These are phyloP conservation scores for Oryza nivara DNA, from an alignment of 176 grass and related monocot genomes.

Conservation along the genomic window DNA sequence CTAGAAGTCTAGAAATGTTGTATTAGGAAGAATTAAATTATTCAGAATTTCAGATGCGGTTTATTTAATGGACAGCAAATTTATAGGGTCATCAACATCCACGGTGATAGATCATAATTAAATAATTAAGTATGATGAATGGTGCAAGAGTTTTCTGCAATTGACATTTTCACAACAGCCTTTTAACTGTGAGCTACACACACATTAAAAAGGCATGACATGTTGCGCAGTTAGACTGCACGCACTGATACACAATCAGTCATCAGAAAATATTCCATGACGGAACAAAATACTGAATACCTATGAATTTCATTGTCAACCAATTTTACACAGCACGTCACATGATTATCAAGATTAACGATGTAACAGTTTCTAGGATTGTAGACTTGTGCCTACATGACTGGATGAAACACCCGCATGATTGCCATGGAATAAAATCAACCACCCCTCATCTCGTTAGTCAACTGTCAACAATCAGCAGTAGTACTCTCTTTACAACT, in stretches of 20 bases:
- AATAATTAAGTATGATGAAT: neutral
- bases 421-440: neutral
- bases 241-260: constrained; percentile 9
- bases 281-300: neutral
- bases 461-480: neutral
- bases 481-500: too few species aligned
- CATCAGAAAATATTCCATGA: neutral
- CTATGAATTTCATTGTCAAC: neutral
- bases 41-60: neutral
- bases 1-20: neutral
- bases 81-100: neutral
- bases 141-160: neutral
- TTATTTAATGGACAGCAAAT: neutral
- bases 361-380: too few species aligned
- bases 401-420: neutral
- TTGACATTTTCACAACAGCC: neutral
- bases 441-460: neutral
- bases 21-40: neutral
- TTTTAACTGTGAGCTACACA: neutral
- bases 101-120: neutral
- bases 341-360: too few species aligned
- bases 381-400: neutral
- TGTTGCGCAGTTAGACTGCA: neutral
- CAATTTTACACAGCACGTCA: neutral
- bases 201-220: neutral